Evolutionary conservation across 768 basidiomycete species (phyloP).

Genomic region (Trichaptum fuscoviolaceum): DNA sequence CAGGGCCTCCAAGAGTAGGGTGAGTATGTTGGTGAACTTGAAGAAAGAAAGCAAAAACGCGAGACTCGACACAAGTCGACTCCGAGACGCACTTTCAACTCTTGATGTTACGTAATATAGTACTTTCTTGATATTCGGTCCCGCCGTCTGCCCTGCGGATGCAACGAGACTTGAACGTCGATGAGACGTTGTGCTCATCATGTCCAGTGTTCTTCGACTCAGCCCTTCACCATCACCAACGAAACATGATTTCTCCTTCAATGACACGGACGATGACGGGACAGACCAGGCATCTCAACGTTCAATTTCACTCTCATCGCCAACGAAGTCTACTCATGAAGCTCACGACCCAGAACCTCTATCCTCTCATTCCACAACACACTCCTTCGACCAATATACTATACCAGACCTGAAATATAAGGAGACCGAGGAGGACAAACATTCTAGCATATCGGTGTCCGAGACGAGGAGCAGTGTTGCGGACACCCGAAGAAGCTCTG

Average conservation of each 20-base stretch:
- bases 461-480: neutral
- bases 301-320: constrained; percentile 71
- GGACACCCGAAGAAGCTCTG: constrained; percentile 1
- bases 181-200: neutral
- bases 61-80: too few species aligned
- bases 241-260: constrained; percentile 3
- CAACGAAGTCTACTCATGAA: constrained; percentile 43
- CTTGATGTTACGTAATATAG: too few species aligned
- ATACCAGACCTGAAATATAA: neutral
- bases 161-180: neutral
- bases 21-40: too few species aligned
- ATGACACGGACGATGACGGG: constrained; percentile 40
- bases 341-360: constrained; percentile 12
- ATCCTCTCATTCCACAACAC: constrained; percentile 4
- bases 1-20: too few species aligned
- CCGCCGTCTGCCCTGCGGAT: too few species aligned
- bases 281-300: constrained; percentile 76
- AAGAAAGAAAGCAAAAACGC: too few species aligned
- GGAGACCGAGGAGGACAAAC: neutral
- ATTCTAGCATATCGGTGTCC: neutral
- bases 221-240: constrained; percentile 3
- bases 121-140: too few species aligned
- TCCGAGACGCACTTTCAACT: too few species aligned
- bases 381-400: constrained; percentile 5
- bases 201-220: neutral